Evolutionary conservation across 208 protist species (phyloP).

Genomic region (Phytomonas serpens): DNA sequence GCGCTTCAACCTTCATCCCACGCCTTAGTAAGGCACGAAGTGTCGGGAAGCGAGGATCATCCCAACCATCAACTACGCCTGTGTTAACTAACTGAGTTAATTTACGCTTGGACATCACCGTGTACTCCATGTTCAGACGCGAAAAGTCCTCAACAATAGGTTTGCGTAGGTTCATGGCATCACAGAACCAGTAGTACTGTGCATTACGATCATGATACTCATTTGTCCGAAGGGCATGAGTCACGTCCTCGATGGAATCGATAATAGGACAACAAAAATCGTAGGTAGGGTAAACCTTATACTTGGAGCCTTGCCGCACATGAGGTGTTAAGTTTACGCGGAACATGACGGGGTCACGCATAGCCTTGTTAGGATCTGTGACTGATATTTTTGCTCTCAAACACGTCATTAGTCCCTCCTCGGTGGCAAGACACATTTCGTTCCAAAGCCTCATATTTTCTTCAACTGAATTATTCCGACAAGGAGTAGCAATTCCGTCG

Average conservation of each 20-base stretch:
- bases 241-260: constrained; percentile 98
- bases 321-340: constrained; percentile 92
- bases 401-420: constrained; percentile 89
- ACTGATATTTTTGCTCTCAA: constrained; percentile 97
- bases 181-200: constrained; percentile 96
- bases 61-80: constrained; percentile 95
- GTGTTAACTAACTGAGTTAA: constrained; percentile 96
- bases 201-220: constrained; percentile 98
- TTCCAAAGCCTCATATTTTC: constrained; percentile 94
- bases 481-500: constrained; percentile 85
- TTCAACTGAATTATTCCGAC: constrained; percentile 88
- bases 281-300: constrained; percentile 97
- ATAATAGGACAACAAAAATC: constrained; percentile 99
- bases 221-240: constrained; percentile 96
- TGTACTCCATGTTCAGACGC: constrained; percentile 98
- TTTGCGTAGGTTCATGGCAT: constrained; percentile 87
- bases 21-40: constrained; percentile 93
- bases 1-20: constrained; percentile 95
- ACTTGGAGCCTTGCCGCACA: constrained; percentile 85
- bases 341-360: constrained; percentile 98
- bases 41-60: constrained; percentile 98
- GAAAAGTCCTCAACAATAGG: constrained; percentile 94
- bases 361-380: constrained; percentile 90
- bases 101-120: constrained; percentile 98
- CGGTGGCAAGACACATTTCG: constrained; percentile 89